Evolutionary conservation across 768 basidiomycete genomes (phyloP).

Genomic region (Lactarius hengduanensis): DNA sequence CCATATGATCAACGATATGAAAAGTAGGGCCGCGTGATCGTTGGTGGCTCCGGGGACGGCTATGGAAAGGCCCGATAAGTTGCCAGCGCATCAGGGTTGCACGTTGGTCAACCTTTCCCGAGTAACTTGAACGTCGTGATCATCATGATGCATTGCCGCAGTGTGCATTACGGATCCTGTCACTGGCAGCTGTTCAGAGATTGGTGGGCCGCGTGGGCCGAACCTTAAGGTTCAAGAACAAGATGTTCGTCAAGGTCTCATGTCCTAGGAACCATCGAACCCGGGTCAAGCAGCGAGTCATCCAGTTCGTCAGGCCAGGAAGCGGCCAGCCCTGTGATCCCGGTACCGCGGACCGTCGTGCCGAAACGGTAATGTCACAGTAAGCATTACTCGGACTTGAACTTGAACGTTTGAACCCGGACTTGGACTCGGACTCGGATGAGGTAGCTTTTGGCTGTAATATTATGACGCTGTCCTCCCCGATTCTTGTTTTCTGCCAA

Average conservation of each 20-base stretch:
- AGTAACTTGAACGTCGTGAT: background rate
- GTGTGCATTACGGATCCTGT: background rate
- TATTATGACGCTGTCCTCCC: constrained; percentile 2
- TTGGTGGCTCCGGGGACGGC: background rate
- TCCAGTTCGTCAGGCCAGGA: background rate
- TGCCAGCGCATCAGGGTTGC: background rate
- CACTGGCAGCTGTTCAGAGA: background rate
- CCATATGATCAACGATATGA: background rate
- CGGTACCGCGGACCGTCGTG: background rate
- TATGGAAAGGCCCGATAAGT: background rate
- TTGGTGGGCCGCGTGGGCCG: background rate
- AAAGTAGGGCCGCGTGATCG: background rate
- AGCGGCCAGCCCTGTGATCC: background rate
- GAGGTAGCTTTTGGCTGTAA: background rate
- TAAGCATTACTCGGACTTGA: background rate
- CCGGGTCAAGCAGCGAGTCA: background rate
- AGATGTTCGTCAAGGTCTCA: background rate
- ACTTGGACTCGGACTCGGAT: constrained; percentile 3
- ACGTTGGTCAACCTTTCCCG: background rate
- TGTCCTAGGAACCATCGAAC: background rate
- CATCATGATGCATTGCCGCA: background rate
- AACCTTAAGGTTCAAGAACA: background rate
- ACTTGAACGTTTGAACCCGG: background rate
- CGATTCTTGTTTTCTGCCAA: constrained; percentile 1
- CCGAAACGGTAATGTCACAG: background rate